Evolutionary conservation across 306 rosid genomes (phyloP), one percentile per base, ranked within the genome.

Genomic region (Sechiopsis laciniata): DNA sequence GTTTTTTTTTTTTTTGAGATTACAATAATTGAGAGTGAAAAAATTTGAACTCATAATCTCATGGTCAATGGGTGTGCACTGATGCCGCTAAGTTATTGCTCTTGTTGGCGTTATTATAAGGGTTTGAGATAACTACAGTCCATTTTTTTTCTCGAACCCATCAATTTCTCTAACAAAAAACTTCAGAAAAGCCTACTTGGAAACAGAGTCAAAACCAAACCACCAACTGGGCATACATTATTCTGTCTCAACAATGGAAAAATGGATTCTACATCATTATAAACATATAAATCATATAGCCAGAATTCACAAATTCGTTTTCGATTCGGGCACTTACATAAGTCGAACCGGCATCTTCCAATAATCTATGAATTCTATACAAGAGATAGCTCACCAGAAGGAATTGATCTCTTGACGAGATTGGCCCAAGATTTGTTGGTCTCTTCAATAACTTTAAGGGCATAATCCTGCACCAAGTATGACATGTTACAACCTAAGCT

Each of bases 401-500:
- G 90, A 80, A 88, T 77, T 42, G 92, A 88, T 90, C 97, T 87
- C 87, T 87, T 90, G 58, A 90, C 74, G 22, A 92, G 74, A 70
- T 70, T 70, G 72, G 88, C 91, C 97, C 97, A 90, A 5, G 97
- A 85, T 72, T 88, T 90, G 10, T 92, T 85, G 78, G 97, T 87
- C 85, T 92, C 96, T 10, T 78, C 76, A 71, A 92, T 92, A 78
- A 92, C 84, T 83, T 90, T 70, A 70, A 70, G 74, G 12, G 74
- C 74, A 10, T 70, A 70, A 70, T 14, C 74, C 74, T 70, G 59
- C 59, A 70, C 45, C 73, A 67, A 12, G 72, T 5, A 66, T 42
- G n/a, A 14, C 21, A 70, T 50, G 24, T 51, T 22, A 70, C 59
- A 70, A 51, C 55, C 22, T 69, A 14, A 21, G 42, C 74, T 48